Conservation (phyloP, 208 protist genomes). For the Acanthamoeba healyi region DNA sequence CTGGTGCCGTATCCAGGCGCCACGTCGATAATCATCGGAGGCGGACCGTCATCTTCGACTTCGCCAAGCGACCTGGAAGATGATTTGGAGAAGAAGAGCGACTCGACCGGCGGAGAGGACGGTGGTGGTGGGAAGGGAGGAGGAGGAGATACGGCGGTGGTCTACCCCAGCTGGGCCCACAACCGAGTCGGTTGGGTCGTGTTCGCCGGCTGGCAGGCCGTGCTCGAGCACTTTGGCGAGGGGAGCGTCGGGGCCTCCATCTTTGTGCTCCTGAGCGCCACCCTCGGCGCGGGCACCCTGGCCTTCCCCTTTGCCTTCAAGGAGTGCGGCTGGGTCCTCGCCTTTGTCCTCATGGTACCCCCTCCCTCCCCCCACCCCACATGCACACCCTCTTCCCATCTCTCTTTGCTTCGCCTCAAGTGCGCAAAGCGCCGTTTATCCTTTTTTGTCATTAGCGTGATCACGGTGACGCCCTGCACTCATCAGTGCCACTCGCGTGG, state of each 20-base stretch:
- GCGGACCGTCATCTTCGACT: too few species aligned
- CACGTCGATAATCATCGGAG: too few species aligned
- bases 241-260: slow-evolving; percentile 12
- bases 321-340: slow-evolving; percentile 9
- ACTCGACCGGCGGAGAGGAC: too few species aligned
- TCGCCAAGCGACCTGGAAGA: too few species aligned
- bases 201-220: background rate
- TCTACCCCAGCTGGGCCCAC: slow-evolving; percentile 19
- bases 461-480: too few species aligned
- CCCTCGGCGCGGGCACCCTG: slow-evolving; percentile 42
- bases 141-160: background rate
- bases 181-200: background rate
- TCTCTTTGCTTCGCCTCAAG: too few species aligned
- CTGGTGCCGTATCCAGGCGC: too few species aligned
- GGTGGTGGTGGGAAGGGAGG: too few species aligned
- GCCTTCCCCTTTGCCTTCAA: slow-evolving; percentile 55
- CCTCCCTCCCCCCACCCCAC: background rate
- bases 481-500: too few species aligned
- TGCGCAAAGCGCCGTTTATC: too few species aligned
- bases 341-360: background rate
- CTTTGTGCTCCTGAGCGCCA: slow-evolving; percentile 60
- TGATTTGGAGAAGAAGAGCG: too few species aligned
- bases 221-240: slow-evolving; percentile 15
- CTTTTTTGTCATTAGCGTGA: too few species aligned
- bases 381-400: background rate